Conservation (phyloP, 495 filamentous ascomycete species). For the Choiromyces venosus region DNA sequence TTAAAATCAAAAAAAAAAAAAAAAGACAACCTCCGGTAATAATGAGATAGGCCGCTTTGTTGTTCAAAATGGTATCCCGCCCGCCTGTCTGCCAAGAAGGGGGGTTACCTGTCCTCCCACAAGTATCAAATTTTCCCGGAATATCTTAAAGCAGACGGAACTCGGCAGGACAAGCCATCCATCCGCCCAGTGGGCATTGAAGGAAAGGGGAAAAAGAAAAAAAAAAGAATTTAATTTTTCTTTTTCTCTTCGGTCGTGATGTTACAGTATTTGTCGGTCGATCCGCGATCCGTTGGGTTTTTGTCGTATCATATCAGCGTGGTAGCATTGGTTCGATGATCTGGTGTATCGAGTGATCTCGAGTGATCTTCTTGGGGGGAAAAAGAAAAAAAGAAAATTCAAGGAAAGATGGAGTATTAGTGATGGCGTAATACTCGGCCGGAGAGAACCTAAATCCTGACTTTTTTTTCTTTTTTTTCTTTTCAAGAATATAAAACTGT, state of each 20-base stretch:
- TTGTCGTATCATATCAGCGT: neutral
- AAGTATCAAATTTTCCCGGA: neutral
- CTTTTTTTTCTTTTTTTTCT: neutral
- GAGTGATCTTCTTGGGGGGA: neutral
- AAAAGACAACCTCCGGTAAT: neutral
- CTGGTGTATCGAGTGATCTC: neutral
- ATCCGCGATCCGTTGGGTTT: neutral
- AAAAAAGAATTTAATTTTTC: too few relatives aligned
- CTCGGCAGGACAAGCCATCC: neutral
- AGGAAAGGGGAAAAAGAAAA: neutral
- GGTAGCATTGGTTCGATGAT: neutral
- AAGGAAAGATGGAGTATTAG: neutral
- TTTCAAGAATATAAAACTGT: neutral
- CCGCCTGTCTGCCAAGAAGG: neutral
- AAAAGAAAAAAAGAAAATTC: too few relatives aligned
- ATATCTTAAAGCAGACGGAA: neutral
- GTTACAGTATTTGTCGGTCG: neutral
- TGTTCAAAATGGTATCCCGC: neutral
- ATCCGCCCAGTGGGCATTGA: neutral
- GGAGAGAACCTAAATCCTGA: neutral
- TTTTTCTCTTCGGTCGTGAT: neutral
- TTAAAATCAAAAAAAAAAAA: neutral
- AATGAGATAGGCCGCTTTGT: neutral
- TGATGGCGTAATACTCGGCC: neutral
- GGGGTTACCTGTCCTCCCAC: neutral